Evolutionary conservation across 73 alveolate genomes (phyloP).

Genomic region (Breviolum minutum): DNA sequence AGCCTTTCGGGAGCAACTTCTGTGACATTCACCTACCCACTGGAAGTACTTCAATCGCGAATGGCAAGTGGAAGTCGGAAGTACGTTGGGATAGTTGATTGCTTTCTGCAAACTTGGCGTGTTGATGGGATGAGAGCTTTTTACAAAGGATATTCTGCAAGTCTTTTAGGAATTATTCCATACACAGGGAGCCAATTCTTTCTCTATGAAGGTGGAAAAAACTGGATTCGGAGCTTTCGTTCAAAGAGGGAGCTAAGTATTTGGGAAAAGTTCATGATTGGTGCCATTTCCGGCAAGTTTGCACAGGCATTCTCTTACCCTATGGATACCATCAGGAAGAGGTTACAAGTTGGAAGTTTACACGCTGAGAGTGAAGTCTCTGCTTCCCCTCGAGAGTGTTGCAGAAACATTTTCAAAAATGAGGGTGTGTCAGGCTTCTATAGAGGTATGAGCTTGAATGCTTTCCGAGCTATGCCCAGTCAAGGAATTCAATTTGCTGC

Average conservation of each 20-base stretch:
- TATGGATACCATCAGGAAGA: neutral
- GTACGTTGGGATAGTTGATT: neutral
- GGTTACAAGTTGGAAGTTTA: neutral
- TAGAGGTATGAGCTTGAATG: neutral
- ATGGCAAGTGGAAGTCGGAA: neutral
- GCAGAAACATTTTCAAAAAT: neutral
- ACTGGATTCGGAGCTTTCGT: neutral
- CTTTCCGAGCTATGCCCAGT: neutral
- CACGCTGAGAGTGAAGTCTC: neutral
- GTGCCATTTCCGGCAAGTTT: neutral
- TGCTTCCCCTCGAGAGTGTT: neutral
- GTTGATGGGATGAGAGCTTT: neutral
- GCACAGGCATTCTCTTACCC: neutral
- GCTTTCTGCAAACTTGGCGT: neutral
- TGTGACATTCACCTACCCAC: constrained; percentile 11
- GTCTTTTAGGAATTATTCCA: neutral
- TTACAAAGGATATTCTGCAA: neutral
- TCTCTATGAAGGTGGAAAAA: neutral
- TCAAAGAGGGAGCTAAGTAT: neutral
- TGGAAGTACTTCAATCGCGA: neutral
- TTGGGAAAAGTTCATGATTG: neutral
- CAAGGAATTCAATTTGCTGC: neutral
- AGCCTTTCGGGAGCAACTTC: constrained; percentile 7
- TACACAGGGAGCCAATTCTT: neutral
- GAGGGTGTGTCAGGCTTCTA: neutral